phyloP scores from a whole-genome alignment of 2,329 filamentous ascomycete species.

The Colletotrichum euphorbiae region DNA sequence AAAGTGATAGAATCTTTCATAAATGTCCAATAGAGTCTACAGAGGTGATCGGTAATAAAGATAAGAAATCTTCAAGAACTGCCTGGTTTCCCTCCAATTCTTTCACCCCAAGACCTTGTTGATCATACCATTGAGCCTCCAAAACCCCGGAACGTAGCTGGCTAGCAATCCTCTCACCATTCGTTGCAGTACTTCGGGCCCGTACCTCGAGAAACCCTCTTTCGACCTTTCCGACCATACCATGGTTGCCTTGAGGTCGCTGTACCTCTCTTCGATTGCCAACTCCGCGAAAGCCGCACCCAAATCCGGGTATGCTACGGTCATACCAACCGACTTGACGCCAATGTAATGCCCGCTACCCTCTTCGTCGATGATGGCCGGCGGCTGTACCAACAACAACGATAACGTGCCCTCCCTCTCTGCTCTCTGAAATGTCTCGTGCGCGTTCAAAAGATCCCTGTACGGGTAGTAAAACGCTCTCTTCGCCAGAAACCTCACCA shows the following conservation, averaged over 20 bases:
- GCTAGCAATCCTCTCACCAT: slow-evolving; percentile 23
- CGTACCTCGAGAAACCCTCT: slow-evolving; percentile 19
- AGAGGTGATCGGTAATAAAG: background rate
- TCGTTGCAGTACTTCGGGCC: background rate
- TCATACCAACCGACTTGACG: slow-evolving; percentile 2
- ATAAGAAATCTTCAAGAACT: background rate
- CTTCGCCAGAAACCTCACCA: slow-evolving; percentile 13
- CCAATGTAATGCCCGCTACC: slow-evolving; percentile 22
- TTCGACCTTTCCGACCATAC: slow-evolving; percentile 10
- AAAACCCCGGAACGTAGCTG: slow-evolving; percentile 25
- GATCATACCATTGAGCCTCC: background rate
- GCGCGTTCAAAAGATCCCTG: slow-evolving; percentile 27
- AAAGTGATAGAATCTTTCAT: background rate
- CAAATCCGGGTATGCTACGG: slow-evolving; percentile 23
- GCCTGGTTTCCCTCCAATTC: background rate
- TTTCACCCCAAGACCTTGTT: background rate
- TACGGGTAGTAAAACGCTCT: slow-evolving; percentile 34
- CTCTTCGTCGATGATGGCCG: slow-evolving; percentile 28
- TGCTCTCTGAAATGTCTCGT: slow-evolving; percentile 7
- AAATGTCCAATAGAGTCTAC: too few relatives aligned
- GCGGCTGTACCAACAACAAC: slow-evolving; percentile 26
- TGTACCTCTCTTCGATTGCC: slow-evolving; percentile 14
- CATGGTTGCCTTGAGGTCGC: background rate
- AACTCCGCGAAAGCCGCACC: slow-evolving; percentile 31
- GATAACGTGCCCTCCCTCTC: slow-evolving; percentile 1